Percentiles rank a stretch among this genome's conserved stretches.
phyloP scores from a whole-genome alignment of 495 filamentous ascomycete genomes.

The Cercophora sp. region DNA sequence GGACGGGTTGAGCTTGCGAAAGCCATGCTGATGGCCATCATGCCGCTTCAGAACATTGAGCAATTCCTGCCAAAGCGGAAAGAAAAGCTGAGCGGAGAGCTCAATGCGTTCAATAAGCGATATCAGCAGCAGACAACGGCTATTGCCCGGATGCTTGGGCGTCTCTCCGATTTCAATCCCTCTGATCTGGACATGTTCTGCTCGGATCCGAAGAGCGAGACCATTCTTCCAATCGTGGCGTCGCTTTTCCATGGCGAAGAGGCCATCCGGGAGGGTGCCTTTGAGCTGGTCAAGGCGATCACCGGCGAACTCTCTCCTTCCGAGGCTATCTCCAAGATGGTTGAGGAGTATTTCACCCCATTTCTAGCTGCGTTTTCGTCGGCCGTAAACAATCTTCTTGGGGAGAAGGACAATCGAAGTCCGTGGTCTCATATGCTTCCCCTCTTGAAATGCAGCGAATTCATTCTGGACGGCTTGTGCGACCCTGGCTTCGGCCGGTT shows the following conservation, averaged over 20 bases:
- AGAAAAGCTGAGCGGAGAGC: conserved; percentile 45
- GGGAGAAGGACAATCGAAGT: conserved; percentile 45
- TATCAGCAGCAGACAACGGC: conserved; percentile 65
- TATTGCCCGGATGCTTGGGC: conserved; percentile 68
- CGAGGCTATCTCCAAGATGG: conserved; percentile 69
- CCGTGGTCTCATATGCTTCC: conserved; percentile 64
- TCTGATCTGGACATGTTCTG: conserved; percentile 63
- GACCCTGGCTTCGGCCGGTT: conserved; percentile 77
- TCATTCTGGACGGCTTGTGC: conserved; percentile 78
- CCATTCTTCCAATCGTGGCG: conserved; percentile 60
- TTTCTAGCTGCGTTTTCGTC: conserved; percentile 34
- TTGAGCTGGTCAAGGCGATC: conserved; percentile 75
- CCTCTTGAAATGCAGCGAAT: conserved; percentile 68
- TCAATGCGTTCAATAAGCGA: conserved; percentile 65
- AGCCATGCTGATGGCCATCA: conserved; percentile 65
- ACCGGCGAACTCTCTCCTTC: conserved; percentile 65
- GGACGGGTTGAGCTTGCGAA: conserved; percentile 63
- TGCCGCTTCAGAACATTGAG: conserved; percentile 66
- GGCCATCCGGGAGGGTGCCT: conserved; percentile 65
- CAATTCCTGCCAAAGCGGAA: conserved; percentile 54
- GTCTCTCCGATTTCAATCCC: conserved; percentile 67
- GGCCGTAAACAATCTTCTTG: conserved; percentile 46
- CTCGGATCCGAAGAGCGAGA: conserved; percentile 51
- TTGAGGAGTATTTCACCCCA: conserved; percentile 54
- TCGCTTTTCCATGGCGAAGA: conserved; percentile 65